Conservation (phyloP, 805 yeast species). For the Pichia ethanolica region DNA sequence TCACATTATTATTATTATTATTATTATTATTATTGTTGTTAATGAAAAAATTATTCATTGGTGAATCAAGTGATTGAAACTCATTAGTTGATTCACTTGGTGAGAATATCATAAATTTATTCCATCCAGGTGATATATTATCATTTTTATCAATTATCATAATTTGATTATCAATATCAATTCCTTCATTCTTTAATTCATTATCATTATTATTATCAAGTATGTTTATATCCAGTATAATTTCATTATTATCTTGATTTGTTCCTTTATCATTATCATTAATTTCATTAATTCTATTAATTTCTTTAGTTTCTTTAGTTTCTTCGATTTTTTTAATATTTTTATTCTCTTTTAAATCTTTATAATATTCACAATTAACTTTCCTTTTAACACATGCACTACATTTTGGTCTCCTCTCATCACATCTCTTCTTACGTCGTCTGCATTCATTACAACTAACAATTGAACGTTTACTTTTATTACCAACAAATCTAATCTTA, state of each 20-base stretch:
- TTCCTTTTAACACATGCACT: slow-evolving; percentile 30
- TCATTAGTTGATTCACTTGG: not conserved
- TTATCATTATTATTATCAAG: no score
- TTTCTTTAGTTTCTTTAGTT: not conserved
- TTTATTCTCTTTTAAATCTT: not conserved
- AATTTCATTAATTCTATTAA: not conserved
- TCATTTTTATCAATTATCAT: not conserved
- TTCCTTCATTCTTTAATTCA: no score
- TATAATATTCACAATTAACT: slow-evolving; percentile 29
- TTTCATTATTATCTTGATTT: not conserved
- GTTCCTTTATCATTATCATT: not conserved
- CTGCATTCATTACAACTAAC: slow-evolving; percentile 28
- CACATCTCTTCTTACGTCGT: slow-evolving; percentile 40
- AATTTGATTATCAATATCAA: not conserved
- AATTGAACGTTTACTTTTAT: slow-evolving; percentile 2
- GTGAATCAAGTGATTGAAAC: not conserved
- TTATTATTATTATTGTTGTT: no score
- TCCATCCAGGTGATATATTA: not conserved
- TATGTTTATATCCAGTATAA: not conserved
- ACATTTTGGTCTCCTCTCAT: slow-evolving; percentile 36
- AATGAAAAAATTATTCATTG: not conserved
- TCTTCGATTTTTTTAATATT: not conserved
- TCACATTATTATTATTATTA: no score
- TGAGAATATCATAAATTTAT: not conserved
- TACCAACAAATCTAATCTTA: slow-evolving; percentile 6